Evolutionary conservation across 306 rosid genomes (phyloP).

Genomic region (Pyrus bretschneideri): DNA sequence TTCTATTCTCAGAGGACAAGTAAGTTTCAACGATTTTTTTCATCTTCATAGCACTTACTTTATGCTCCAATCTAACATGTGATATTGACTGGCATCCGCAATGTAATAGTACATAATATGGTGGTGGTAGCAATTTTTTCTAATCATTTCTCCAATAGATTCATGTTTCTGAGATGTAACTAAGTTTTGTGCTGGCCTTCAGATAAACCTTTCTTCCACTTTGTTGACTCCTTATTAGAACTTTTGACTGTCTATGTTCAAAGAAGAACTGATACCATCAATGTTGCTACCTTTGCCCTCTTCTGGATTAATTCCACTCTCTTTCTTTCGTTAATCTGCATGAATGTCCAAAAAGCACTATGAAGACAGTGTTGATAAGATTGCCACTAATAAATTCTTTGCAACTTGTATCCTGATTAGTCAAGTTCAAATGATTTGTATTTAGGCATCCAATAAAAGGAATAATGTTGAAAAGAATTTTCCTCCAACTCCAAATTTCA

Average conservation of each 20-base stretch:
- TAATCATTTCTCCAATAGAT: background rate
- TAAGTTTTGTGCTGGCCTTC: background rate
- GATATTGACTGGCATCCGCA: background rate
- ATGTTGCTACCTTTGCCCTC: background rate
- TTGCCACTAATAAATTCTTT: background rate
- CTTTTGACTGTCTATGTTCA: background rate
- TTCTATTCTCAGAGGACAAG: slow-evolving; percentile 90
- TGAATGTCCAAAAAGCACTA: background rate
- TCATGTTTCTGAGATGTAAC: background rate
- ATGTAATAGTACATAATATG: background rate
- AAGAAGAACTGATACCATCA: background rate
- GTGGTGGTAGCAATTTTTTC: background rate
- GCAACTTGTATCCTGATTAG: background rate
- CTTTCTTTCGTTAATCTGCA: background rate
- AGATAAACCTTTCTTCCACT: background rate
- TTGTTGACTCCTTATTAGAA: background rate
- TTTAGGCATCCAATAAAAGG: background rate
- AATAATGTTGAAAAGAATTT: background rate
- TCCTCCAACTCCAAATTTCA: background rate
- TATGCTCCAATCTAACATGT: background rate
- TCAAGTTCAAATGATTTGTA: background rate
- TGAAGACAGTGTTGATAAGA: background rate
- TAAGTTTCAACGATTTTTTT: slow-evolving; percentile 35
- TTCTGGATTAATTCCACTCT: background rate
- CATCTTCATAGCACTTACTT: slow-evolving; percentile 16